Evolutionary conservation across 2,329 filamentous ascomycete species (phyloP).

Genomic region (Fusarium succisae): DNA sequence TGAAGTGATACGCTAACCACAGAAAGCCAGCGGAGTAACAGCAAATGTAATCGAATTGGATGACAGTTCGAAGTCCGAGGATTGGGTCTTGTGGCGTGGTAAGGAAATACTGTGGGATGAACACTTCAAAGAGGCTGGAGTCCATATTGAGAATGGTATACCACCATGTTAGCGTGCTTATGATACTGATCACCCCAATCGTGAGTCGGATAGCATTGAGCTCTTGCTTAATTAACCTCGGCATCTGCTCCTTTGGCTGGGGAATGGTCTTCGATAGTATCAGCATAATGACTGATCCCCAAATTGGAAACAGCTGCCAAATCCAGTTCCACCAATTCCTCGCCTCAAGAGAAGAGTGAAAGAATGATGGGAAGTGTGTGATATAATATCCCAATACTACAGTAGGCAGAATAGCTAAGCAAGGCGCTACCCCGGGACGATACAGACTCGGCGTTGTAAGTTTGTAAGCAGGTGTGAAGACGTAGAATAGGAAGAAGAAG

Average conservation of each 20-base stretch:
- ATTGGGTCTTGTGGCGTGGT: constrained; percentile 19
- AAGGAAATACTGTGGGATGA: constrained; percentile 39
- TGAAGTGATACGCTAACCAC: constrained; percentile 39
- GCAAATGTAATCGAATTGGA: constrained; percentile 45
- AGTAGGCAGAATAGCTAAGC: constrained; percentile 29
- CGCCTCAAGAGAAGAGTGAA: constrained; percentile 31
- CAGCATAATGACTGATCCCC: constrained; percentile 34
- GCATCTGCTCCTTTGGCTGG: neutral
- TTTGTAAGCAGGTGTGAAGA: constrained; percentile 28
- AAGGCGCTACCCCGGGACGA: constrained; percentile 8
- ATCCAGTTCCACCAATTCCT: constrained; percentile 46
- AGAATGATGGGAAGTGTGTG: constrained; percentile 31
- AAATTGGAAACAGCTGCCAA: constrained; percentile 45
- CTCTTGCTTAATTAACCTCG: neutral
- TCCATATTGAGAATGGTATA: constrained; percentile 16
- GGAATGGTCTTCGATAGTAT: neutral
- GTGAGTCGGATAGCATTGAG: neutral
- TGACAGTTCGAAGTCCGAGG: constrained; percentile 27
- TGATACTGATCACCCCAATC: neutral
- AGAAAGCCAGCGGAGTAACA: constrained; percentile 25
- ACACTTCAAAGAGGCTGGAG: constrained; percentile 13
- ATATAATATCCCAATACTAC: constrained; percentile 30
- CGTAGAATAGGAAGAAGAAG: constrained; percentile 39
- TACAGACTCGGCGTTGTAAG: constrained; percentile 13
- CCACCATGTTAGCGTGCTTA: constrained; percentile 34